Evolutionary conservation across 768 basidiomycete genomes (phyloP).

Genomic region (Auricularia heimuer): DNA sequence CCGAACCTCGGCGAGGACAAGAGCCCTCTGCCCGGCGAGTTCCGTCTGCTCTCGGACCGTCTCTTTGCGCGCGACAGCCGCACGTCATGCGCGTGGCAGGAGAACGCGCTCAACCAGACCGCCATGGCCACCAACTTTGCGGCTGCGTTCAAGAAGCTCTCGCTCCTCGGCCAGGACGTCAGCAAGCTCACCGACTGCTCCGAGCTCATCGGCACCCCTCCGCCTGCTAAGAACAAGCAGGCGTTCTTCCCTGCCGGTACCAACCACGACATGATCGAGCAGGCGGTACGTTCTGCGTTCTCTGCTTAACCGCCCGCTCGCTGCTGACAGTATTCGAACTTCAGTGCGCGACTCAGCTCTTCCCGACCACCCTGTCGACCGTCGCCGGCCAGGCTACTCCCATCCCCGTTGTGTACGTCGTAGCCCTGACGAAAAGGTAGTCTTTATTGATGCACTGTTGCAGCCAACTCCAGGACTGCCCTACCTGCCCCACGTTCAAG

Average conservation of each 20-base stretch:
- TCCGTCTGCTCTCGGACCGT: too few relatives aligned
- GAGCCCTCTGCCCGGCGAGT: too few relatives aligned
- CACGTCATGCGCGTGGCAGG: too few relatives aligned
- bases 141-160: too few relatives aligned
- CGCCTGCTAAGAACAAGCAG: constrained; percentile 6
- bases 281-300: background rate
- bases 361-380: background rate
- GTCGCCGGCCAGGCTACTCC: background rate
- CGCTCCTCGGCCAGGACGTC: constrained; percentile 10
- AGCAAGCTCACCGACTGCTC: background rate
- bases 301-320: background rate
- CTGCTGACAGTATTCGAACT: background rate
- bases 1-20: too few relatives aligned
- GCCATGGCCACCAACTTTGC: too few relatives aligned
- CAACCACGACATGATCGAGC: background rate
- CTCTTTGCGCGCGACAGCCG: too few relatives aligned
- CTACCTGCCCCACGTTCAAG: background rate
- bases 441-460: background rate
- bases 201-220: constrained; percentile 17
- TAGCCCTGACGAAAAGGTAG: background rate
- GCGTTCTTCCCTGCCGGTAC: background rate
- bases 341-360: background rate
- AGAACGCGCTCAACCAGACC: too few relatives aligned
- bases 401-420: background rate
- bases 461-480: background rate